Evolutionary conservation across 1,284 basidiomycete genomes (phyloP), one percentile per base, ranked within the genome.

Genomic region (Trametes hirsuta): DNA sequence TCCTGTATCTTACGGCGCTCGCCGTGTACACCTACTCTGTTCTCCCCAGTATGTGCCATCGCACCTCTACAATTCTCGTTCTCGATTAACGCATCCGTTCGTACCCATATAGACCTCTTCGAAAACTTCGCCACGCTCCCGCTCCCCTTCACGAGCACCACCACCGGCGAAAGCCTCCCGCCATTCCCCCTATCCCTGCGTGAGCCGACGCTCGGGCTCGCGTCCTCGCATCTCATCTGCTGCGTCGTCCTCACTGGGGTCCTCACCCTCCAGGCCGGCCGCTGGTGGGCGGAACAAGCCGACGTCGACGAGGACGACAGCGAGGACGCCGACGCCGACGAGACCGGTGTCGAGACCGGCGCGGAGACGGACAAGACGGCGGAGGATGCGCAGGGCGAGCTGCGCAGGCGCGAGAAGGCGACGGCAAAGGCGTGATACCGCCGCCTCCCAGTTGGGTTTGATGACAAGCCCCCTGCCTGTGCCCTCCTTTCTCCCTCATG

Each of bases 191-290:
- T 78, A 25, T 69, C 76, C 2, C 79, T 92, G 14, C 83, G 84
- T 25, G 77, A 72, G 42, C 79, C 84, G 12, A 88, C 86, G 1
- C 81, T 93, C 49, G 88, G 89, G 57, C 85, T 93, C 55, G 91
- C 91, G 1, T 91, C 91, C 34, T 87, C 83, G 66, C 84, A 93
- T 69, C 87, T 93, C 68, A 84, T 93, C 58, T 92, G 89, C 77
- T 90, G 88, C 68, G 91, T 93, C 46, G 87, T 89, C 2, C 82
- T 93, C 59, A 93, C 91, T 0, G 91, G 91, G 24, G 87, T 93
- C 24, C 76, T 93, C 46, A 83, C 84, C 12, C 81, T 93, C 30
- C 91, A 93, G 75, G 90, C 90, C 0, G 89, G 87, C 46, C 83
- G 91, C 42, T 88, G 86, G 77, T 93, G 90, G 90, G 89, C 87